Base-by-base conservation (phyloP, 768 basidiomycete genomes). In the Hemileccinum impolitum region DNA sequence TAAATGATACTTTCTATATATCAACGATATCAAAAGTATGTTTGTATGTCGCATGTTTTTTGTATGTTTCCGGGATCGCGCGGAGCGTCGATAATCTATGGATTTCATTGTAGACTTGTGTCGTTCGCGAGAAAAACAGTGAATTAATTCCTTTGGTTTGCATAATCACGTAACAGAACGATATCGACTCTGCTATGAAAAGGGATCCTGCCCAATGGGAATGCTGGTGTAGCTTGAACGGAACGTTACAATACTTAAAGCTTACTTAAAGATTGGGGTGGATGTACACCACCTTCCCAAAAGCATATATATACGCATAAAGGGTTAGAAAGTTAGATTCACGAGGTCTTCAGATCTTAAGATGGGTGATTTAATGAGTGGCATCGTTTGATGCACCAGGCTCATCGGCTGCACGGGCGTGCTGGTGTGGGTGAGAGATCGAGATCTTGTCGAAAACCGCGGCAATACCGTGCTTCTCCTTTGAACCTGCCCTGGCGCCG, bases 401-500 rank as follows among this genome's bases (percentile, higher is more conserved):
- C 1, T 43, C 48, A 40, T 43, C 51, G 3, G 42, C 23, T 10
- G 14, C 25, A 12, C 15, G 47, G 26, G 1, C 32, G 21, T 50
- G 58, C 3, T 15, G 26, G 39, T 54, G 45, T 15, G 58, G 59
- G 25, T 69, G 69, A 3, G 59, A 45, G 8, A 65, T 8, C 35
- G 59, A 45, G 8, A 65, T 8, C 35, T 58, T 72, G 58, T 63
- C 63, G 32, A 67, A 57, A 9, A 70, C 41, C 0, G 60, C 69
- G 7, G 63, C 45, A 28, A 71, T 47, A 14, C 64, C 66, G 9
- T 66, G 62, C 42, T 64, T 66, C 18, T 67, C 63, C 61, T 61
- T 60, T 19, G 66, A 67, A 4, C 12, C 12, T 5, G 57, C 49
- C 39, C 68, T 61, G 37, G 15, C 43, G 6, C 47, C 43, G 9